Evolutionary conservation across 768 basidiomycete genomes (phyloP).

Genomic region (Xerocomus potaroensis): DNA sequence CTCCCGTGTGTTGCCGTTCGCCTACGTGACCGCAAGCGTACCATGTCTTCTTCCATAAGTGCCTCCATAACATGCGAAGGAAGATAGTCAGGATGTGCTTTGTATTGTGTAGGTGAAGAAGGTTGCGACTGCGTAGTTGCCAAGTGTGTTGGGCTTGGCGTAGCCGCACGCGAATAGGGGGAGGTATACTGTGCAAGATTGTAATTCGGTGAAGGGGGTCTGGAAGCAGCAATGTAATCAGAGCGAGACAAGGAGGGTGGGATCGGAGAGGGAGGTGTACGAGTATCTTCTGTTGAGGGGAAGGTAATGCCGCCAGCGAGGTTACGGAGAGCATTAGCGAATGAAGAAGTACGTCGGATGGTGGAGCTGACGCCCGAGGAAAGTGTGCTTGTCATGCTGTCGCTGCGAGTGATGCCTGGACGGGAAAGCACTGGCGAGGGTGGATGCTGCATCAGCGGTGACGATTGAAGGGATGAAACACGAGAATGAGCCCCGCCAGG

Average conservation of each 20-base stretch:
- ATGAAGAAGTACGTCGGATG: slow-evolving; percentile 72
- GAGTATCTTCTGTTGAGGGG: slow-evolving; percentile 56
- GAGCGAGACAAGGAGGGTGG: slow-evolving; percentile 19
- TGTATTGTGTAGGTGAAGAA: slow-evolving; percentile 32
- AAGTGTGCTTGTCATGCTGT: slow-evolving; percentile 58
- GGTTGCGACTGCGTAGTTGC: slow-evolving; percentile 25
- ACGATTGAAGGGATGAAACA: slow-evolving; percentile 48
- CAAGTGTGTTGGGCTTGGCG: slow-evolving; percentile 31
- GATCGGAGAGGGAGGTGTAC: slow-evolving; percentile 34
- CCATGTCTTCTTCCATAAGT: slow-evolving; percentile 93
- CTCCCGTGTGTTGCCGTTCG: slow-evolving; percentile 38
- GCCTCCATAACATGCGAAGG: slow-evolving; percentile 84
- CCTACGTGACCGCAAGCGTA: slow-evolving; percentile 72
- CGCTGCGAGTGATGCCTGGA: slow-evolving; percentile 50
- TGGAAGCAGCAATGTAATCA: slow-evolving; percentile 42
- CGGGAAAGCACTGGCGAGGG: slow-evolving; percentile 46
- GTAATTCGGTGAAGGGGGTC: slow-evolving; percentile 75
- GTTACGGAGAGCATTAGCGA: slow-evolving; percentile 70
- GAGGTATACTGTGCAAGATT: slow-evolving; percentile 74
- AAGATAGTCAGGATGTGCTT: slow-evolving; percentile 48
- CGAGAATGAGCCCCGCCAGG: slow-evolving; percentile 36
- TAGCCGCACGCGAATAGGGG: slow-evolving; percentile 60
- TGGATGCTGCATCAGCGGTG: slow-evolving; percentile 40
- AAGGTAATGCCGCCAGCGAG: slow-evolving; percentile 70
- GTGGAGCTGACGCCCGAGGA: slow-evolving; percentile 64